phyloP scores from a whole-genome alignment of 2,329 filamentous ascomycete genomes.

The Alternaria viburni region DNA sequence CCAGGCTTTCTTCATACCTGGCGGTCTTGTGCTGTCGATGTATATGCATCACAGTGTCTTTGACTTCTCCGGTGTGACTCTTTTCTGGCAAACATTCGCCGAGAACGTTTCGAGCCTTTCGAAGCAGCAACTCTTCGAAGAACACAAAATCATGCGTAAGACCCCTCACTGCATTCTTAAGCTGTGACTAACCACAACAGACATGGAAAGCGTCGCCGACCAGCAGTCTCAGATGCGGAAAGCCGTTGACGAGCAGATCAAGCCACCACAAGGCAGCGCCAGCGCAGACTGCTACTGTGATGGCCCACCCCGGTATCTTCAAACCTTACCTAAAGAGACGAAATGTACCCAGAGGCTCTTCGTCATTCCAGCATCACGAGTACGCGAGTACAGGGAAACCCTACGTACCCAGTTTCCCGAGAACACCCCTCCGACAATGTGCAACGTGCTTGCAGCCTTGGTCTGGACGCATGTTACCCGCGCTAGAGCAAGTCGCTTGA shows the following conservation, averaged over 20 bases:
- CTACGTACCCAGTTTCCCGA: conserved; percentile 26
- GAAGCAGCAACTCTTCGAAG: conserved; percentile 18
- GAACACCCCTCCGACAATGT: conserved; percentile 32
- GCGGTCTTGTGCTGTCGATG: conserved; percentile 43
- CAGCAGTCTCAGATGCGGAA: conserved; percentile 31
- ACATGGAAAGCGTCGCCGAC: conserved; percentile 24
- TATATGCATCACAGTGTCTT: conserved; percentile 43
- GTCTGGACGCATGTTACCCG: conserved; percentile 47
- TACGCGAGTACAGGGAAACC: conserved; percentile 35
- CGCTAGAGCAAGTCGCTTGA: conserved; percentile 33
- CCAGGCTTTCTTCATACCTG: conserved; percentile 45
- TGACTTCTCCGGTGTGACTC: conserved; percentile 39
- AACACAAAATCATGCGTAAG: conserved; percentile 18
- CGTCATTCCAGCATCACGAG: conserved; percentile 34
- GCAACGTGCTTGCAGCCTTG: conserved; percentile 42
- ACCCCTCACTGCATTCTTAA: background rate
- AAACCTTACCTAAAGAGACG: conserved; percentile 32
- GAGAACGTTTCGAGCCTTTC: conserved; percentile 31
- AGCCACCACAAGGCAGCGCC: conserved; percentile 2
- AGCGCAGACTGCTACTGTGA: conserved; percentile 38
- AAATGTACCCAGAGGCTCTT: conserved; percentile 37
- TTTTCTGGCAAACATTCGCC: conserved; percentile 35
- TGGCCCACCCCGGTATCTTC: conserved; percentile 31
- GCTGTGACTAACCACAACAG: conserved; percentile 22
- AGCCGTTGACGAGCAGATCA: conserved; percentile 29